Evolutionary conservation across 768 basidiomycete species (phyloP).

Genomic region (Neoboletus magnificus): DNA sequence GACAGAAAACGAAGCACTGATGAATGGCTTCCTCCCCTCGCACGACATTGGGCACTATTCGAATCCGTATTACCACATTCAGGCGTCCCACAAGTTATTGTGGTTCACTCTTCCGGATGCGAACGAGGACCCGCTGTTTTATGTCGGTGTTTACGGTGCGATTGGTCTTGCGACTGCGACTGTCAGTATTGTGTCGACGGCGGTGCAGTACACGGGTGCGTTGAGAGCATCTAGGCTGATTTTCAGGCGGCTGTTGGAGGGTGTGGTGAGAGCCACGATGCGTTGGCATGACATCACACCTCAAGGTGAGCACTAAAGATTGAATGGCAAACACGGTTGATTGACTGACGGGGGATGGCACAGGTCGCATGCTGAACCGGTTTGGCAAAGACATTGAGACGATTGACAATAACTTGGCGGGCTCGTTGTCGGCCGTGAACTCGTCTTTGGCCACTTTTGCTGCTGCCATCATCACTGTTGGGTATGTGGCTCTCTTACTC

Average conservation of each 20-base stretch:
- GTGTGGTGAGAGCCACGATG: constrained; percentile 80
- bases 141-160: constrained; percentile 61
- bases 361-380: constrained; percentile 82
- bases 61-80: constrained; percentile 18
- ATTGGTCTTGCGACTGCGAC: constrained; percentile 53
- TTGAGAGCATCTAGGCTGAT: constrained; percentile 35
- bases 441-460: constrained; percentile 74
- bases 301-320: constrained; percentile 43
- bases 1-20: constrained; percentile 30
- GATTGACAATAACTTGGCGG: constrained; percentile 69
- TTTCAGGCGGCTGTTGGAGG: constrained; percentile 54
- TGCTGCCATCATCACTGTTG: constrained; percentile 68
- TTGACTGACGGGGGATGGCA: background rate
- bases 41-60: constrained; percentile 15
- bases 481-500: constrained; percentile 40
- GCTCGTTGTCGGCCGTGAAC: constrained; percentile 73
- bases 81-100: background rate
- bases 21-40: constrained; percentile 22
- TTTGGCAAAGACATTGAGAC: constrained; percentile 89
- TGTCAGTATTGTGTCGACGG: constrained; percentile 42
- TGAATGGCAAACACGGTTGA: background rate
- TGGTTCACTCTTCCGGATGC: constrained; percentile 44
- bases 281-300: constrained; percentile 84
- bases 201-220: constrained; percentile 57
- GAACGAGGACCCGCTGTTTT: constrained; percentile 63